These are phyloP conservation scores for Nyssa sinensis DNA, from an alignment of 148 eudicot genomes.

Conservation along the genomic window DNA sequence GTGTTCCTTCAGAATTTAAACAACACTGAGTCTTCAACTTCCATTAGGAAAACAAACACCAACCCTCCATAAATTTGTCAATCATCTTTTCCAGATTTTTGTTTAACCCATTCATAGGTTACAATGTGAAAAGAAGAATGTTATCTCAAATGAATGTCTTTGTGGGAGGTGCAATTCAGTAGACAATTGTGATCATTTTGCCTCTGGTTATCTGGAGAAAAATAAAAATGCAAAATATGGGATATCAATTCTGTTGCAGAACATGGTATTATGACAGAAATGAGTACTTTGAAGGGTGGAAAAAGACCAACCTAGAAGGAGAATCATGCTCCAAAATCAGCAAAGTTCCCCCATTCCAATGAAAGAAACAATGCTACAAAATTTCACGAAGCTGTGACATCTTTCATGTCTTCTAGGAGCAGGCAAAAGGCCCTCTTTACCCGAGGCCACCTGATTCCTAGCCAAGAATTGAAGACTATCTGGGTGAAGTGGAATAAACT, in stretches of 20 bases:
- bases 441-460: conserved; percentile 10
- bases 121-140: not conserved
- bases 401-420: conserved; percentile 1
- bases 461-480: conserved; percentile 23
- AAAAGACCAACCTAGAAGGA: conserved; percentile 13
- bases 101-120: not conserved
- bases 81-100: not conserved
- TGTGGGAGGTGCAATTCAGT: not conserved
- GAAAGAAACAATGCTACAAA: conserved; percentile 11
- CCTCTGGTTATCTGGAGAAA: not conserved
- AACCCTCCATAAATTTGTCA: not conserved
- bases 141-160: not conserved
- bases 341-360: conserved; percentile 4
- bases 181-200: not conserved
- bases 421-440: not conserved
- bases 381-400: not conserved
- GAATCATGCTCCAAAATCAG: conserved; percentile 5
- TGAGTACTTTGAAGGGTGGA: not conserved
- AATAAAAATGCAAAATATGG: too few relatives aligned
- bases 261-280: too few relatives aligned
- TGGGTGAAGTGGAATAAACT: conserved; percentile 20
- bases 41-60: not conserved
- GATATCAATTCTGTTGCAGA: not conserved
- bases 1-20: not conserved
- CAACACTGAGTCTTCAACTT: not conserved